Percentiles rank a stretch among this genome's conserved stretches.
phyloP scores from a whole-genome alignment of 2,329 filamentous ascomycete species.

The Fusarium dlaminii region DNA sequence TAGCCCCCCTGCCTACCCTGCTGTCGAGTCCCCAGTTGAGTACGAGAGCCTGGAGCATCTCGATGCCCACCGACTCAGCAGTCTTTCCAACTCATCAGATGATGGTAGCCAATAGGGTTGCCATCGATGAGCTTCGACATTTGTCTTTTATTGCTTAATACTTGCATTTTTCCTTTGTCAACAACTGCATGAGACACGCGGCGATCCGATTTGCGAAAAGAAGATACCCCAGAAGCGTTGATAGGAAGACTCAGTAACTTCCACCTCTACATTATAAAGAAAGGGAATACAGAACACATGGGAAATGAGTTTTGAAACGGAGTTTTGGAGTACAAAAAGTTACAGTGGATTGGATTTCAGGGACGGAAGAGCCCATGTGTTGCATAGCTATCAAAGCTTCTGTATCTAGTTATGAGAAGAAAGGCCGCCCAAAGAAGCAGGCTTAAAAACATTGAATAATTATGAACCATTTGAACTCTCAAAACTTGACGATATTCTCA shows the following conservation, averaged over 20 bases:
- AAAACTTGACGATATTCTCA: neutral
- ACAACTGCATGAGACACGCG: slow-evolving; percentile 39
- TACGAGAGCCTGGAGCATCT: slow-evolving; percentile 53
- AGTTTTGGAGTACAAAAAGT: slow-evolving; percentile 27
- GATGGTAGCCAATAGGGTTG: slow-evolving; percentile 27
- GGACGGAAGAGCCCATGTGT: slow-evolving; percentile 29
- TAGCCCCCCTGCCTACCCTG: slow-evolving; percentile 77
- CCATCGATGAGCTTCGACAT: neutral
- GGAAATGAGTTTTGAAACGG: slow-evolving; percentile 30
- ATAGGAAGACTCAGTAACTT: slow-evolving; percentile 38
- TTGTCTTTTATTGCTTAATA: slow-evolving; percentile 19
- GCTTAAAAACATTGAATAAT: slow-evolving; percentile 23
- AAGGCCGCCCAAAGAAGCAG: slow-evolving; percentile 31
- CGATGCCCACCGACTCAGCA: slow-evolving; percentile 44
- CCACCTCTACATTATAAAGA: slow-evolving; percentile 34
- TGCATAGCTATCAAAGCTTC: slow-evolving; percentile 29
- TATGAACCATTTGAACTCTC: slow-evolving; percentile 15
- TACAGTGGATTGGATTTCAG: slow-evolving; percentile 14
- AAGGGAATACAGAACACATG: slow-evolving; percentile 41
- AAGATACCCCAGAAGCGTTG: slow-evolving; percentile 45
- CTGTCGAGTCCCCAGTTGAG: slow-evolving; percentile 48
- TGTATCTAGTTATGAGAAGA: slow-evolving; percentile 27
- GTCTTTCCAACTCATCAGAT: slow-evolving; percentile 32
- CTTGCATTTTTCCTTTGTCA: slow-evolving; percentile 28
- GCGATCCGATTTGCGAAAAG: slow-evolving; percentile 40